Evolutionary conservation across 495 filamentous ascomycete species (phyloP).

Genomic region (Parmelia sp.): DNA sequence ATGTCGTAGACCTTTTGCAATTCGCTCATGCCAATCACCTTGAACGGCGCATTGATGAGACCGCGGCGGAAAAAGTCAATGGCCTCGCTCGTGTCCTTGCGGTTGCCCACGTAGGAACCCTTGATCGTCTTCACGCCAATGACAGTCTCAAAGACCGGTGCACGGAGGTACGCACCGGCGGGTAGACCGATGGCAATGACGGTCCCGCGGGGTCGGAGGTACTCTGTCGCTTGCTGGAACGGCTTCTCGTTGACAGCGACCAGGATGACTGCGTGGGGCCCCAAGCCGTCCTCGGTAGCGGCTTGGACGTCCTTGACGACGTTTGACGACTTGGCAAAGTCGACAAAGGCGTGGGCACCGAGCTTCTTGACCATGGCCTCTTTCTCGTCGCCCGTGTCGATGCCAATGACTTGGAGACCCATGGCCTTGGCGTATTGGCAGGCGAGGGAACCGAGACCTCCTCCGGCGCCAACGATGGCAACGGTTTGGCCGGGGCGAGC

Average conservation of each 20-base stretch:
- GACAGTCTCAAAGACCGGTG: conserved; percentile 80
- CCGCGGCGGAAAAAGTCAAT: conserved; percentile 82
- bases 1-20: conserved; percentile 53
- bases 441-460: conserved; percentile 76
- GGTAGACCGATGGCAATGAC: conserved; percentile 85
- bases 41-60: conserved; percentile 78
- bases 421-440: conserved; percentile 85
- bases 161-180: conserved; percentile 66
- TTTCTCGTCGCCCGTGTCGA: conserved; percentile 78
- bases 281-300: conserved; percentile 67
- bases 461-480: conserved; percentile 83
- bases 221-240: conserved; percentile 87
- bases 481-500: conserved; percentile 68
- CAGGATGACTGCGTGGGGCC: conserved; percentile 81
- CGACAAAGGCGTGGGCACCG: conserved; percentile 66
- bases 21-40: conserved; percentile 70
- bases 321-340: conserved; percentile 67
- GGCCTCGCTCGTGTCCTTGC: conserved; percentile 76
- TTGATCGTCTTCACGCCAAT: conserved; percentile 87
- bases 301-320: conserved; percentile 77
- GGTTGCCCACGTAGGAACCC: conserved; percentile 87
- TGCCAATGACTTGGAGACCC: conserved; percentile 71
- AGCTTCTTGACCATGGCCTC: conserved; percentile 57
- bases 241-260: conserved; percentile 82
- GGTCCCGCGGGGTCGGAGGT: conserved; percentile 70